phyloP scores from a whole-genome alignment of 768 basidiomycete species.

The Naganishia vishniacii region DNA sequence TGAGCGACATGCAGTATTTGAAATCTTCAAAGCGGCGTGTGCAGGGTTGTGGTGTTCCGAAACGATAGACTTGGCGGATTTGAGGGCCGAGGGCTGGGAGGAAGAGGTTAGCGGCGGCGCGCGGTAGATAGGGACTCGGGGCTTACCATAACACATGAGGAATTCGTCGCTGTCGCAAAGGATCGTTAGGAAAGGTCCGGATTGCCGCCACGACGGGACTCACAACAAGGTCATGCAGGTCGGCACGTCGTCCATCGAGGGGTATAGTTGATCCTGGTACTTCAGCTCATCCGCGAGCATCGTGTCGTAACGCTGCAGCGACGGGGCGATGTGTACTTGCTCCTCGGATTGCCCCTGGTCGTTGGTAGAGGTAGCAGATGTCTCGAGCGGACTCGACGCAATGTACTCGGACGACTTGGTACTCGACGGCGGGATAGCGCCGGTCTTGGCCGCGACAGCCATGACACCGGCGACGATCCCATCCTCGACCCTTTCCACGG shows the following conservation, averaged over 20 bases:
- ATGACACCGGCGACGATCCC: neutral
- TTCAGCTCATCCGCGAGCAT: slow-evolving; percentile 40
- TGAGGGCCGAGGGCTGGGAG: slow-evolving; percentile 68
- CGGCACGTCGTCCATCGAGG: slow-evolving; percentile 72
- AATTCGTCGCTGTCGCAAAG: slow-evolving; percentile 54
- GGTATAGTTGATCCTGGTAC: slow-evolving; percentile 52
- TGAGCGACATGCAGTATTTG: slow-evolving; percentile 86
- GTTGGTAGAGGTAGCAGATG: neutral
- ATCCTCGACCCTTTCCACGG: slow-evolving; percentile 2
- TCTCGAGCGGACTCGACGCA: slow-evolving; percentile 11
- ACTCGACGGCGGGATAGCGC: neutral
- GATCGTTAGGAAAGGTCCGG: slow-evolving; percentile 54
- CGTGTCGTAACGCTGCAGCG: slow-evolving; percentile 32
- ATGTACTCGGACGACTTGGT: neutral
- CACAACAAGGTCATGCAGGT: slow-evolving; percentile 63
- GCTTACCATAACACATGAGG: slow-evolving; percentile 49
- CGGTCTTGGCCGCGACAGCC: slow-evolving; percentile 1
- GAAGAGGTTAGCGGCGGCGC: neutral
- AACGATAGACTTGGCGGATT: slow-evolving; percentile 77
- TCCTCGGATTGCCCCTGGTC: neutral
- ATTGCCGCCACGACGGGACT: slow-evolving; percentile 9
- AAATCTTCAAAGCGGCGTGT: slow-evolving; percentile 77
- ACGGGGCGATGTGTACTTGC: slow-evolving; percentile 20
- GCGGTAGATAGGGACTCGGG: neutral
- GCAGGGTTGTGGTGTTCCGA: slow-evolving; percentile 69